These are phyloP conservation scores for Dionaea muscipula DNA, from an alignment of 179 eudicot genomes.

Conservation along the genomic window DNA sequence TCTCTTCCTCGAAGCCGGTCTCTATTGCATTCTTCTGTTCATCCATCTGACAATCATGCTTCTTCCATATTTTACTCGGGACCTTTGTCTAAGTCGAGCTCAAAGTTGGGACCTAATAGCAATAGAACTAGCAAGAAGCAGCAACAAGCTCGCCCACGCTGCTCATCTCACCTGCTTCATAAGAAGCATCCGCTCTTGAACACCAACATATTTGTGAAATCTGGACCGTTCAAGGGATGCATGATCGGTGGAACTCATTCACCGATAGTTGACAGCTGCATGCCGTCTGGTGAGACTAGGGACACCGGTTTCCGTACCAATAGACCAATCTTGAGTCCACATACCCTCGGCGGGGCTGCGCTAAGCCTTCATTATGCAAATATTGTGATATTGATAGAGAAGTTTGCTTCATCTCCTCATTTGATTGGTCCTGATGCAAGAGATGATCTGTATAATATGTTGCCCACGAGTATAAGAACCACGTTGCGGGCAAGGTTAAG, in stretches of 20 bases:
- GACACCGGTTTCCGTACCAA: constrained; percentile 7
- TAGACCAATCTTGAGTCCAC: constrained; percentile 16
- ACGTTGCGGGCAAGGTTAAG: constrained; percentile 27
- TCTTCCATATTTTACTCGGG: constrained; percentile 35
- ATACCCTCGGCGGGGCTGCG: constrained; percentile 29
- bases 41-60: constrained; percentile 22
- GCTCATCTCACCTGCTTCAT: constrained; percentile 14
- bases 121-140: constrained; percentile 23
- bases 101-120: constrained; percentile 25
- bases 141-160: constrained; percentile 14
- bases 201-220: constrained; percentile 21
- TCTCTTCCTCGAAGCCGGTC: constrained; percentile 33
- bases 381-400: constrained; percentile 30
- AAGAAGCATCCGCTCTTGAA: constrained; percentile 20
- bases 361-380: constrained; percentile 40
- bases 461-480: constrained; percentile 31
- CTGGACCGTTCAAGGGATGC: constrained; percentile 38
- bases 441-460: constrained; percentile 36
- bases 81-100: constrained; percentile 29
- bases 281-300: constrained; percentile 11
- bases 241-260: constrained; percentile 26
- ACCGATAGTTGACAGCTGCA: constrained; percentile 28
- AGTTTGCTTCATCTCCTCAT: constrained; percentile 36
- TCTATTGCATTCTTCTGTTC: constrained; percentile 26
- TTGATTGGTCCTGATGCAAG: constrained; percentile 33